Percentiles rank a stretch among this genome's conserved stretches.
These are phyloP conservation scores for Cicer chorassanicum DNA, from an alignment of 306 rosid genomes.

Conservation along the genomic window DNA sequence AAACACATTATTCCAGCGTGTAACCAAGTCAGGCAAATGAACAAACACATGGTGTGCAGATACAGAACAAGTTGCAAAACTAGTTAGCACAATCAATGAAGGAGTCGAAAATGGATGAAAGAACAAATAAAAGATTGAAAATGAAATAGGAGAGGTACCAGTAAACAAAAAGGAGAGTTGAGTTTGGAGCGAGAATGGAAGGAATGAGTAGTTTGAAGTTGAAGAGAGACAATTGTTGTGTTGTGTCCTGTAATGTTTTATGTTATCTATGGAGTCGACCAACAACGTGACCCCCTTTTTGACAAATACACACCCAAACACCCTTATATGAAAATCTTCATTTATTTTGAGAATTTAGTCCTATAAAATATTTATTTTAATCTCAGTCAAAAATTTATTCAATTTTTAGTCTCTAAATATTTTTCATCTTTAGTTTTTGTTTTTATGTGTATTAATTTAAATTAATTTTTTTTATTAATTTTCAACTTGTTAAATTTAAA, in stretches of 20 bases:
- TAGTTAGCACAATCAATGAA: not conserved
- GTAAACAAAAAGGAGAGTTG: slow-evolving; percentile 12
- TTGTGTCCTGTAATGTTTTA: not conserved
- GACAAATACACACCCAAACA: not conserved
- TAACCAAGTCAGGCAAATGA: slow-evolving; percentile 30
- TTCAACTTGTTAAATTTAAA: too few relatives aligned
- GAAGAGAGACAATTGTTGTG: slow-evolving; percentile 7
- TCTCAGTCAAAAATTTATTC: too few relatives aligned
- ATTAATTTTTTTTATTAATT: too few relatives aligned
- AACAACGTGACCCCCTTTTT: slow-evolving; percentile 1
- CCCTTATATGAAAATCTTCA: too few relatives aligned
- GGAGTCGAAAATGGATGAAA: not conserved
- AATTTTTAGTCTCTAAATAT: too few relatives aligned
- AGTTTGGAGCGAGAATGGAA: slow-evolving; percentile 5
- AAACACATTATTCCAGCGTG: not conserved
- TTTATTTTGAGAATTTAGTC: too few relatives aligned
- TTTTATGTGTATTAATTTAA: too few relatives aligned
- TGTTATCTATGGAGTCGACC: slow-evolving; percentile 15
- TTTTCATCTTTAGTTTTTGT: too few relatives aligned
- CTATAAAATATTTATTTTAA: too few relatives aligned
- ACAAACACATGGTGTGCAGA: slow-evolving; percentile 44
- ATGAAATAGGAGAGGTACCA: slow-evolving; percentile 32
- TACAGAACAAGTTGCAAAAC: not conserved
- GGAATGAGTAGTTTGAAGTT: not conserved
- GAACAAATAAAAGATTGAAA: not conserved